These are phyloP conservation scores for Colletotrichum salicis DNA, from an alignment of 2,329 filamentous ascomycete species.

Conservation along the genomic window DNA sequence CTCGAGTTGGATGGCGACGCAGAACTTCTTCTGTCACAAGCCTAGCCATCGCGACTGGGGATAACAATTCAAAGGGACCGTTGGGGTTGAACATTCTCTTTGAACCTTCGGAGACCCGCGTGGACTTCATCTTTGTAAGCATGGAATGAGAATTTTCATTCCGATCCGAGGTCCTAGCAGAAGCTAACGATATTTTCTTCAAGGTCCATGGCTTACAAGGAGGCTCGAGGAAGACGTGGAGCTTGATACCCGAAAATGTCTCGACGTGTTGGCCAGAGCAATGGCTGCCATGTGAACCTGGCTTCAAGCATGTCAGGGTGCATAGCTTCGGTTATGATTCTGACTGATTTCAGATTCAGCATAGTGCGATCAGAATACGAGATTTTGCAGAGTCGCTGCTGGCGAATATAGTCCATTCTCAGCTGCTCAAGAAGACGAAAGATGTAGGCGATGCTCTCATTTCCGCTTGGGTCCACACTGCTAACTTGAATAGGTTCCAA, in stretches of 20 bases:
- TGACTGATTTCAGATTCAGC: conserved; percentile 28
- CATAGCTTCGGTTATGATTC: conserved; percentile 36
- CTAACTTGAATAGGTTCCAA: background rate
- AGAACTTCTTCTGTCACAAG: conserved; percentile 34
- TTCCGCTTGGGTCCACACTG: background rate
- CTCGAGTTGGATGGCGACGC: conserved; percentile 34
- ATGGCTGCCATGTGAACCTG: conserved; percentile 36
- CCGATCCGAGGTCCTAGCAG: too few species aligned
- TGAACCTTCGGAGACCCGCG: background rate
- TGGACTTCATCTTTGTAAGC: conserved; percentile 8
- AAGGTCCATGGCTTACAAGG: conserved; percentile 34
- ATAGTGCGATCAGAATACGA: conserved; percentile 14
- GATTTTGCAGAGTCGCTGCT: conserved; percentile 5
- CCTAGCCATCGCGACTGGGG: conserved; percentile 33
- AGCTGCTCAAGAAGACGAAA: background rate
- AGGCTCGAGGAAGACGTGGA: conserved; percentile 37
- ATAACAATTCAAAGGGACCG: background rate
- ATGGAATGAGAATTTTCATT: conserved; percentile 13
- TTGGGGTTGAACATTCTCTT: background rate
- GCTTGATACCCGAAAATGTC: conserved; percentile 9
- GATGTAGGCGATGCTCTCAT: background rate
- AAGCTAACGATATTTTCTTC: too few species aligned
- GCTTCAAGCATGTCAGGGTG: conserved; percentile 34
- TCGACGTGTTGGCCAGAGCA: conserved; percentile 34
- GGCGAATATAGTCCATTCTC: background rate